Evolutionary conservation across 805 yeast genomes (phyloP).

Genomic region (Sugiyamaella lignohabitans): DNA sequence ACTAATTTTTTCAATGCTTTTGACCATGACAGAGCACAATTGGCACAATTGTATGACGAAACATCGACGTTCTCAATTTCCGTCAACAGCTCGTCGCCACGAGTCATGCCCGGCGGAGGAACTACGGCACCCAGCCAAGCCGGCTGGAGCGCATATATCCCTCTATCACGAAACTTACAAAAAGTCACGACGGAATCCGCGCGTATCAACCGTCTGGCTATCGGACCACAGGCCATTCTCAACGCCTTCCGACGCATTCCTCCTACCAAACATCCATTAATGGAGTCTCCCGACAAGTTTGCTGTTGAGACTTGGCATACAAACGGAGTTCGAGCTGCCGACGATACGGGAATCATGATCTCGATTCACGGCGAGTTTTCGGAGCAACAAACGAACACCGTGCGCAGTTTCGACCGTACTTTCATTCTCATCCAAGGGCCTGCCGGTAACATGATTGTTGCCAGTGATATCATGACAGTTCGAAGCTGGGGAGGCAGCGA

Average conservation of each 20-base stretch:
- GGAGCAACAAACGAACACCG: conserved; percentile 40
- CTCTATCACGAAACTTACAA: conserved; percentile 69
- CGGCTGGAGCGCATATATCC: conserved; percentile 42
- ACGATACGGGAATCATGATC: conserved; percentile 69
- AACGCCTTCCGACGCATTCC: conserved; percentile 65
- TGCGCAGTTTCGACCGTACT: conserved; percentile 80
- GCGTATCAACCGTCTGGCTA: conserved; percentile 51
- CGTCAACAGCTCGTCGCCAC: conserved; percentile 66
- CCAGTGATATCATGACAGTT: conserved; percentile 72
- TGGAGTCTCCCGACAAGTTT: conserved; percentile 55
- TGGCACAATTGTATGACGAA: conserved; percentile 67
- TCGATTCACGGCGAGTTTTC: conserved; percentile 78
- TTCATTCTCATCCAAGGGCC: conserved; percentile 68
- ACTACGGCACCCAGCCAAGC: neutral
- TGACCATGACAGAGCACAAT: conserved; percentile 70
- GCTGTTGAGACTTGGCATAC: conserved; percentile 64
- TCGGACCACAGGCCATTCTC: conserved; percentile 63
- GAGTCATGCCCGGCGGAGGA: conserved; percentile 21
- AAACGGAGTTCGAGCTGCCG: conserved; percentile 46
- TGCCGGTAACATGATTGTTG: conserved; percentile 68
- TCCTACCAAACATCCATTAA: conserved; percentile 64
- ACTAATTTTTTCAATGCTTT: conserved; percentile 69
- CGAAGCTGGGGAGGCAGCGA: conserved; percentile 51
- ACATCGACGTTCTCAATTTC: conserved; percentile 81
- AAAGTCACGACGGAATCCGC: conserved; percentile 45